Percentiles rank a stretch among this genome's conserved stretches.
phyloP scores from a whole-genome alignment of 805 yeast genomes.

The Lipomyces lipofer region DNA sequence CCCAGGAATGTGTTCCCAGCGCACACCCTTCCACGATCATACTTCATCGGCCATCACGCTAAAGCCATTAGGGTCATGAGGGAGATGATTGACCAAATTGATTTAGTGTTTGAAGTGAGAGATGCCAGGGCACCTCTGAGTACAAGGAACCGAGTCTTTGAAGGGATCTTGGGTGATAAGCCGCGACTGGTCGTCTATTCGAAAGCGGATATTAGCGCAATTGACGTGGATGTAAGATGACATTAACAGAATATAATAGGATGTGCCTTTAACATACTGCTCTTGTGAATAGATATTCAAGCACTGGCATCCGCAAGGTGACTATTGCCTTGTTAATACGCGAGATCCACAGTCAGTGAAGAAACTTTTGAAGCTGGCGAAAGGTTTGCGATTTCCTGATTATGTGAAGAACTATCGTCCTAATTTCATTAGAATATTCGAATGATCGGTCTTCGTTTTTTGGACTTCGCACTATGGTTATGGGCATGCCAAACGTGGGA shows the following conservation, averaged over 20 bases:
- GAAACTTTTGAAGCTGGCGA: constrained; percentile 52
- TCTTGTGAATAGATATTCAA: constrained; percentile 38
- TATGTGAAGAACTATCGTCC: no score
- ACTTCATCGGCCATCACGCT: constrained; percentile 89
- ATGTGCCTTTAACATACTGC: not conserved
- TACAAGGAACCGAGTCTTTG: constrained; percentile 78
- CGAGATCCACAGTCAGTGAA: constrained; percentile 52
- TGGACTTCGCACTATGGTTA: constrained; percentile 72
- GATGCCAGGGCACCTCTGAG: constrained; percentile 89
- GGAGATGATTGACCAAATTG: constrained; percentile 73
- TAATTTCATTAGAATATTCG: not conserved
- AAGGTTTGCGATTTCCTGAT: constrained; percentile 40
- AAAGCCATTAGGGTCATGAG: constrained; percentile 70
- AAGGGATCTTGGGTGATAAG: constrained; percentile 58
- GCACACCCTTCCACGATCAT: constrained; percentile 53
- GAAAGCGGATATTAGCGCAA: constrained; percentile 63
- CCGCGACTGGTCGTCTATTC: constrained; percentile 69
- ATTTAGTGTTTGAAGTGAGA: constrained; percentile 77
- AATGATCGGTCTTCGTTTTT: constrained; percentile 59
- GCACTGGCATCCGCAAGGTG: constrained; percentile 52
- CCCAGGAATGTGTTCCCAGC: constrained; percentile 77
- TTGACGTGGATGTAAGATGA: constrained; percentile 39
- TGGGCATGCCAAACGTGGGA: constrained; percentile 98
- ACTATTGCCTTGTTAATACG: constrained; percentile 61
- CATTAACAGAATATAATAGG: not conserved